Evolutionary conservation across 2,329 filamentous ascomycete genomes (phyloP), one percentile per base, ranked within the genome.

Genomic region (Xylariales sp.): DNA sequence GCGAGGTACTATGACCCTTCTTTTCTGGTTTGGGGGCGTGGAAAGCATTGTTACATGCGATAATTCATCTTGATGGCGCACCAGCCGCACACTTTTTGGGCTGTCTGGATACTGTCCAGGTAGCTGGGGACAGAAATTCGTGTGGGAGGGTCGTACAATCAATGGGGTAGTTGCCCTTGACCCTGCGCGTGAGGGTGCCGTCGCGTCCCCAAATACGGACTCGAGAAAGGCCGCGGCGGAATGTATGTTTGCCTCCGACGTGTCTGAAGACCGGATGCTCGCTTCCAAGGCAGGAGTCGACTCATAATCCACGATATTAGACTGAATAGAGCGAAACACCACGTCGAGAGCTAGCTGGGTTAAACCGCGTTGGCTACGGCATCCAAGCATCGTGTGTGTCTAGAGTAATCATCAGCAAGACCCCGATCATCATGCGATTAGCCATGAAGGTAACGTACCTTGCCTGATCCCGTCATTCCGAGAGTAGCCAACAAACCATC

Each of bases 371-470:
- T 97, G 93, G 28, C 87, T 89, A 73, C 90, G 91, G 12, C 93
- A 97, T 63, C 96, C 96, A 16, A 99, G 87, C 68, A 98, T 97
- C 0, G 96, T 99, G 79, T 99, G 95, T 70, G 93, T 97, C 95
- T 97, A 76, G 23, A 28, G 54, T 28, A 30, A 12, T 28, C 18
- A 45, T 70, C 41, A 69, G 64, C 23, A 69, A 34, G 64, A 34
- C 16, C 16, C 23, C 8, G 9, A 34, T 23, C 45, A 9, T 59
- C 18, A 12, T 16, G 23, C 49, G 3, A 28, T 34, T n/a, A 18
- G 16, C 9, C 36, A 23, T 7, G 7, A 28, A 36, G 7, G 28
- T 52, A n/a, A 66, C 75, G 56, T 75, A 97, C 95, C 90, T 99
- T 99, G 79, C 96, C 96, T 57, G 94, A 97, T 12, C 96, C 96